Conservation (phyloP, 495 filamentous ascomycete species). For the Tuber aestivum region DNA sequence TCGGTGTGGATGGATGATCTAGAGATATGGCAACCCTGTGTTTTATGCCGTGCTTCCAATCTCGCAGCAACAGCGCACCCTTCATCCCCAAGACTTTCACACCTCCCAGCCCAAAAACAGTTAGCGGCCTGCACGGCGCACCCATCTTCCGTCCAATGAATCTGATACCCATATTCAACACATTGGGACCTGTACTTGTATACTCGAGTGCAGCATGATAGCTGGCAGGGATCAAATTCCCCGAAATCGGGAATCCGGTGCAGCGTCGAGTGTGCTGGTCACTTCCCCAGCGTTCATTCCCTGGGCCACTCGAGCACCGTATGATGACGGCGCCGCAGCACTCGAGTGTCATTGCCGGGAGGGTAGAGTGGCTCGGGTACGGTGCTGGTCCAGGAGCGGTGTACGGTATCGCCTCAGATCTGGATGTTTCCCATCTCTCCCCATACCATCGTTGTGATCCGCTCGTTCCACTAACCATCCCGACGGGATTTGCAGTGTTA, state of each 20-base stretch:
- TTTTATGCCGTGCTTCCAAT: not conserved
- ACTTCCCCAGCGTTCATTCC: not conserved
- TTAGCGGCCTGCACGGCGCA: not conserved
- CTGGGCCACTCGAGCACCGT: not conserved
- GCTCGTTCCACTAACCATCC: slow-evolving; percentile 35
- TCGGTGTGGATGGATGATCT: not conserved
- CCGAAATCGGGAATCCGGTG: not conserved
- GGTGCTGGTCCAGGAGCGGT: not conserved
- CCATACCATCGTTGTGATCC: slow-evolving; percentile 9
- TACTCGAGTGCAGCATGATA: not conserved
- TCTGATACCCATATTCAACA: not conserved
- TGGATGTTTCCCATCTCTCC: not conserved
- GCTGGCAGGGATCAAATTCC: not conserved
- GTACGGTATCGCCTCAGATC: slow-evolving; percentile 14
- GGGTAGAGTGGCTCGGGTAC: too few relatives aligned
- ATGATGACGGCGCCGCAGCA: too few relatives aligned
- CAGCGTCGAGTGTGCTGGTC: not conserved
- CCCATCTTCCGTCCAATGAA: not conserved
- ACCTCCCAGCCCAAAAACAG: not conserved
- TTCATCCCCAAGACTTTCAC: not conserved
- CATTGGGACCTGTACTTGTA: not conserved
- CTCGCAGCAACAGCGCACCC: not conserved
- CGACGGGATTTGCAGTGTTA: slow-evolving; percentile 33
- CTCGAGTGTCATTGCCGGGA: not conserved
- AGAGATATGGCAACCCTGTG: not conserved